A percentile compares a stretch with the other conserved stretches of the same genome.
These are phyloP conservation scores for Sclerotinia trifoliorum DNA, from an alignment of 2,329 filamentous ascomycete genomes.

Conservation along the genomic window DNA sequence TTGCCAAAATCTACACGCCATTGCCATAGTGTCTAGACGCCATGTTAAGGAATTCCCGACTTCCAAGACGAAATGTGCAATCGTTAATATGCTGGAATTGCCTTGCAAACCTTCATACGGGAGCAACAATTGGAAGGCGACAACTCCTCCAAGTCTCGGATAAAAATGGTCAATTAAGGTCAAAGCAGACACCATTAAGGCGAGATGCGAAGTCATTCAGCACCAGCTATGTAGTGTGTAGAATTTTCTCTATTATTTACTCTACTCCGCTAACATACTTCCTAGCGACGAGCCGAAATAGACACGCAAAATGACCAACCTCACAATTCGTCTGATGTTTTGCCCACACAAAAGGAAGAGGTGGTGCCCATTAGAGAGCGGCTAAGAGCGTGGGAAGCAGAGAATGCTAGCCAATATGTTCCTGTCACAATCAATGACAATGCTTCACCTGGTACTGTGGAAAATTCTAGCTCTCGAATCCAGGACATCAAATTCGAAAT, in stretches of 20 bases:
- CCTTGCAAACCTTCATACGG: constrained; percentile 26
- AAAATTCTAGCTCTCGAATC: constrained; percentile 24
- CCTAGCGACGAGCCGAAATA: neutral
- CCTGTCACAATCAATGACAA: constrained; percentile 10
- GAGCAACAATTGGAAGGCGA: neutral
- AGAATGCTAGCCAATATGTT: constrained; percentile 12
- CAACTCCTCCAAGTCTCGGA: neutral
- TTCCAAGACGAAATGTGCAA: constrained; percentile 23
- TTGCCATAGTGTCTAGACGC: constrained; percentile 6
- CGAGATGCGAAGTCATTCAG: constrained; percentile 3
- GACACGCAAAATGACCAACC: neutral
- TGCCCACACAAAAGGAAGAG: neutral
- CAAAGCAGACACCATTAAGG: neutral
- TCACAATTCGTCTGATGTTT: neutral
- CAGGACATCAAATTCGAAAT: constrained; percentile 7
- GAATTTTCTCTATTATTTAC: neutral
- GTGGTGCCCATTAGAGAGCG: constrained; percentile 40
- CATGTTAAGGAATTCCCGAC: constrained; percentile 32
- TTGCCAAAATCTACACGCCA: constrained; percentile 1
- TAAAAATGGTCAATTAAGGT: neutral
- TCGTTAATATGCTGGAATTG: constrained; percentile 36
- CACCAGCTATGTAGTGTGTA: neutral
- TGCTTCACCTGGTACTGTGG: constrained; percentile 18
- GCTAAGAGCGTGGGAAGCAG: constrained; percentile 24
- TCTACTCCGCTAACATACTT: neutral